Evolutionary conservation across 108 stramenopile genomes (phyloP).

Genomic region (Cyclotella baltica): DNA sequence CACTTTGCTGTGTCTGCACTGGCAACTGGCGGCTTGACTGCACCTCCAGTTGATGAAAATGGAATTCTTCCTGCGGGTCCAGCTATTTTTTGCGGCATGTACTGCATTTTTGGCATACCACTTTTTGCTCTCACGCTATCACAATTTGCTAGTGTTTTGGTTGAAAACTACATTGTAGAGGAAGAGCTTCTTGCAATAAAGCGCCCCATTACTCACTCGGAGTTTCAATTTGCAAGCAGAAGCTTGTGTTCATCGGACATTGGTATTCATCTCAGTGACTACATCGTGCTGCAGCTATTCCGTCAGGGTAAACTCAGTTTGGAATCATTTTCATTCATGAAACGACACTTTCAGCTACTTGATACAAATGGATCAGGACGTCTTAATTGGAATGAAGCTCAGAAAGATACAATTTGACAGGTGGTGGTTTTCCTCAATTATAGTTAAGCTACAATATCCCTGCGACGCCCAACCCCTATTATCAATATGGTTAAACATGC

Average conservation of each 20-base stretch:
- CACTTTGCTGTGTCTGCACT: conserved; percentile 79
- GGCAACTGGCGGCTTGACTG: conserved; percentile 77
- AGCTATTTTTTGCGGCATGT: conserved; percentile 71
- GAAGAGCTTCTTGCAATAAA: conserved; percentile 54
- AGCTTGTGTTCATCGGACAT: conserved; percentile 48
- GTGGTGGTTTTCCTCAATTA: too few species aligned
- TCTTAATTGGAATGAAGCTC: conserved; percentile 19
- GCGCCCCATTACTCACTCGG: conserved; percentile 55
- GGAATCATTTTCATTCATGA: conserved; percentile 58
- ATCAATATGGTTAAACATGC: too few species aligned
- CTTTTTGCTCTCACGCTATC: conserved; percentile 73
- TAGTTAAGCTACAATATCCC: too few species aligned
- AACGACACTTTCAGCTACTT: conserved; percentile 47
- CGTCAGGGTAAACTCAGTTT: conserved; percentile 66
- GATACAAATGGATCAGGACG: conserved; percentile 26
- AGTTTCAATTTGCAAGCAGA: conserved; percentile 63
- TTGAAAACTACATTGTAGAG: conserved; percentile 58
- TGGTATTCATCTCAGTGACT: conserved; percentile 64
- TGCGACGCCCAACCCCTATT: too few species aligned
- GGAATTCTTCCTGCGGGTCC: conserved; percentile 65
- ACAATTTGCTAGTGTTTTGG: conserved; percentile 67
- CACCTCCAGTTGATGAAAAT: conserved; percentile 57
- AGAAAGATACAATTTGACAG: too few species aligned
- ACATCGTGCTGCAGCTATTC: conserved; percentile 70
- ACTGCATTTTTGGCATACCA: conserved; percentile 73